Conservation (phyloP, 2,329 filamentous ascomycete species). For the Alternaria hordeiaustralica region DNA sequence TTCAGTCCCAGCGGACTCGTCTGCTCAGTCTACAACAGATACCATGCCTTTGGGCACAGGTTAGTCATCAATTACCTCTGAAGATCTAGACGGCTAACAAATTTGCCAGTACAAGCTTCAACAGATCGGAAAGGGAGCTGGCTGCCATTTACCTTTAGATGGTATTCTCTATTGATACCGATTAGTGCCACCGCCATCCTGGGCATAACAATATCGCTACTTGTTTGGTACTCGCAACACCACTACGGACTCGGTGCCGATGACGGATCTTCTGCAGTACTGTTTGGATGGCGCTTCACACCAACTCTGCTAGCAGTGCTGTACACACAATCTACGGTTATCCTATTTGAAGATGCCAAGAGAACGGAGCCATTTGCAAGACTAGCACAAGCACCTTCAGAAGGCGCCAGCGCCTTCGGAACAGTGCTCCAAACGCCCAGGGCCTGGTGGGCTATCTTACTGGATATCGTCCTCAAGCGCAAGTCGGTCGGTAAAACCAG, state of each 20-base stretch:
- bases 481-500: conserved; percentile 10
- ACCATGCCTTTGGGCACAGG: neutral
- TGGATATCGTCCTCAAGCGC: conserved; percentile 12
- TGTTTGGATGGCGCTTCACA: conserved; percentile 32
- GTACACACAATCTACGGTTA: conserved; percentile 25
- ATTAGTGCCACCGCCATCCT: neutral
- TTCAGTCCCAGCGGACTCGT: neutral
- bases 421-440: conserved; percentile 20
- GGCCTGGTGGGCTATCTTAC: conserved; percentile 18
- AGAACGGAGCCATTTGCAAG: conserved; percentile 28
- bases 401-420: conserved; percentile 15
- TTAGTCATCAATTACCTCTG: neutral
- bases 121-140: neutral
- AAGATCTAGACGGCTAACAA: neutral
- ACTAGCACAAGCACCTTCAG: conserved; percentile 14
- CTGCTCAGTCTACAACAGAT: neutral
- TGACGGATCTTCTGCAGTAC: conserved; percentile 43
- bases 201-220: neutral
- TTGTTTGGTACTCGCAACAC: neutral
- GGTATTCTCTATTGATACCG: neutral
- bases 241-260: conserved; percentile 22
- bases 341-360: conserved; percentile 28
- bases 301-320: conserved; percentile 30
- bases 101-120: neutral
- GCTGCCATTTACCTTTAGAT: neutral